Percentiles rank a stretch among this genome's conserved stretches.
These are phyloP conservation scores for Venustampulla echinocandica DNA, from an alignment of 495 filamentous ascomycete genomes.

Conservation along the genomic window DNA sequence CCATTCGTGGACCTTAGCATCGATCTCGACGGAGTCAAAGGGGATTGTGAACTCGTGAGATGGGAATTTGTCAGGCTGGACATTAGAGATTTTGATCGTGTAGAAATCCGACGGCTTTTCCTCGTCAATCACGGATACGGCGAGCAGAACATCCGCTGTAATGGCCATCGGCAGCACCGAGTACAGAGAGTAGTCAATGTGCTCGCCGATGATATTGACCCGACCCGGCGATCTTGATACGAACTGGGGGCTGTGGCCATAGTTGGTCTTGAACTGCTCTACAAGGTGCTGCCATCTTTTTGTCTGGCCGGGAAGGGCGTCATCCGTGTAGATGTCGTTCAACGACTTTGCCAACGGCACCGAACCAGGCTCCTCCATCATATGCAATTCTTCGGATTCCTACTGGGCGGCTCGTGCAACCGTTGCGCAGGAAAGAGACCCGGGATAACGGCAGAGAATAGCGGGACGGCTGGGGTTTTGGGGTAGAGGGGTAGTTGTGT, in stretches of 20 bases:
- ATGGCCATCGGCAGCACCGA: constrained; percentile 93
- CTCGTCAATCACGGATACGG: constrained; percentile 55
- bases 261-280: constrained; percentile 61
- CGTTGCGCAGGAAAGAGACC: constrained; percentile 7
- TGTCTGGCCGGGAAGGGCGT: constrained; percentile 46
- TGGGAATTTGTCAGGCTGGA: constrained; percentile 67
- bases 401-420: not conserved
- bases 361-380: constrained; percentile 40
- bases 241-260: constrained; percentile 65
- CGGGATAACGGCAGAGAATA: not conserved
- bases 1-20: constrained; percentile 82
- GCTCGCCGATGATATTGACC: constrained; percentile 98
- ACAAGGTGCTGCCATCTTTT: constrained; percentile 66
- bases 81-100: constrained; percentile 65
- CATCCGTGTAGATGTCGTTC: constrained; percentile 59
- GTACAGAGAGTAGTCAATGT: constrained; percentile 98
- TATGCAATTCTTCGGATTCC: constrained; percentile 1
- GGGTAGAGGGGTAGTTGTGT: too few species aligned
- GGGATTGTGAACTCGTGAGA: constrained; percentile 67
- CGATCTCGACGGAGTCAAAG: constrained; percentile 56
- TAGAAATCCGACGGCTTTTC: constrained; percentile 30
- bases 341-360: constrained; percentile 53
- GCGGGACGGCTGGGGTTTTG: too few species aligned
- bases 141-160: constrained; percentile 80
- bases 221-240: constrained; percentile 84